phyloP scores from a whole-genome alignment of 257 asterid species.

The Solanum chiquidenum region DNA sequence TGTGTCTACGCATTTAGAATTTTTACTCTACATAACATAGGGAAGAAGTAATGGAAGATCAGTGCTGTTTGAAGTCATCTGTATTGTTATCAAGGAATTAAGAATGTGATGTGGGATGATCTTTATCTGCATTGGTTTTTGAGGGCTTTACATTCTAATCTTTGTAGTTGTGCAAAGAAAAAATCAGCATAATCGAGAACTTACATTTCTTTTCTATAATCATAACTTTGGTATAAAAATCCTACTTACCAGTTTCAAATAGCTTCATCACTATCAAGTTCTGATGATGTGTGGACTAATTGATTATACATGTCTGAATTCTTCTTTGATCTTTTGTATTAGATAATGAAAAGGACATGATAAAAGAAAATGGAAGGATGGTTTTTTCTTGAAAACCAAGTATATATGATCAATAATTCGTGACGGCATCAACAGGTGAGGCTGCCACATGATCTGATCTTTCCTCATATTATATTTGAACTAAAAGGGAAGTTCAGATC shows the following conservation, averaged over 20 bases:
- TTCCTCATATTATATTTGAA: background rate
- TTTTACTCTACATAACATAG: background rate
- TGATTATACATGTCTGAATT: background rate
- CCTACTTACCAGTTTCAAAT: background rate
- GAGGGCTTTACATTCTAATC: background rate
- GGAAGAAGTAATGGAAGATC: background rate
- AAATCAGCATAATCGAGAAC: background rate
- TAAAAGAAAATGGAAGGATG: background rate
- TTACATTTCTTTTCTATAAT: background rate
- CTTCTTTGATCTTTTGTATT: background rate
- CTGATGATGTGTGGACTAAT: background rate
- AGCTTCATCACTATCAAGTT: background rate
- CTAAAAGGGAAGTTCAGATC: slow-evolving; percentile 33
- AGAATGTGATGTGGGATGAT: background rate
- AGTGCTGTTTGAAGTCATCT: background rate
- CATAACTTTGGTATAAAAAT: background rate
- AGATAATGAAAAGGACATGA: background rate
- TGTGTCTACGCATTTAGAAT: background rate
- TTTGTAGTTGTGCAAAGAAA: background rate
- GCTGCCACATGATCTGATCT: slow-evolving; percentile 26
- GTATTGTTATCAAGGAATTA: background rate
- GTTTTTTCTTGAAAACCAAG: background rate
- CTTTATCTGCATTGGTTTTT: background rate
- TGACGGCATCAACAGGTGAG: slow-evolving; percentile 17
- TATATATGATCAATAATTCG: background rate